Conservation (phyloP, 2,329 filamentous ascomycete species). For the Apiospora malaysiana region DNA sequence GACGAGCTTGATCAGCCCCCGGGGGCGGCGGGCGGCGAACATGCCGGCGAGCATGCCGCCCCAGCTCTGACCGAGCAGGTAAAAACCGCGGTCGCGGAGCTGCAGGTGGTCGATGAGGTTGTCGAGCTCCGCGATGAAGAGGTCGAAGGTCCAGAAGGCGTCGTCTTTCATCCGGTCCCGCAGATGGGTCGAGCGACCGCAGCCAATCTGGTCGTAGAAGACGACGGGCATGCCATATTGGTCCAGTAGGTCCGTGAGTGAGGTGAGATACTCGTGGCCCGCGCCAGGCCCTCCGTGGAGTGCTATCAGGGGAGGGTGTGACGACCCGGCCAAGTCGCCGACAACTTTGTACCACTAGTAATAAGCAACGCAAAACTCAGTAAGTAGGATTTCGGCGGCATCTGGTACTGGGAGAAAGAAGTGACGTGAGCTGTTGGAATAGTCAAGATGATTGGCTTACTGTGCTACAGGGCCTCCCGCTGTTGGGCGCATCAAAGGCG, state of each 20-base stretch:
- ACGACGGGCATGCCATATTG: conserved; percentile 27
- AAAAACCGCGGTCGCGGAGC: conserved; percentile 27
- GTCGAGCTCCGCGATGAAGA: conserved; percentile 30
- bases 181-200: conserved; percentile 30
- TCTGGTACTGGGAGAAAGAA: too few species aligned
- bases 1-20: background rate
- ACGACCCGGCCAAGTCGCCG: conserved; percentile 25
- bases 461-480: too few species aligned
- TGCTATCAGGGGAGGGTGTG: conserved; percentile 23
- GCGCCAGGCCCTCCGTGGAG: conserved; percentile 30
- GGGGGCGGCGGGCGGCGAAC: conserved; percentile 24
- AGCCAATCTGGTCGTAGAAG: conserved; percentile 33
- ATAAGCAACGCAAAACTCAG: background rate
- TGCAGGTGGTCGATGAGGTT: conserved; percentile 28
- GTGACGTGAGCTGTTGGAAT: too few species aligned
- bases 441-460: too few species aligned
- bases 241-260: conserved; percentile 22
- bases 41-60: conserved; percentile 29
- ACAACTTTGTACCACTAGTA: conserved; percentile 26
- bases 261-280: conserved; percentile 30
- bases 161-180: conserved; percentile 26
- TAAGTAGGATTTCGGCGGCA: too few species aligned
- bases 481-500: too few species aligned
- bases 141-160: conserved; percentile 26
- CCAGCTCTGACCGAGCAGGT: conserved; percentile 32